Conservation (phyloP, 345 rosid species). For the Alliaria petiolata region DNA sequence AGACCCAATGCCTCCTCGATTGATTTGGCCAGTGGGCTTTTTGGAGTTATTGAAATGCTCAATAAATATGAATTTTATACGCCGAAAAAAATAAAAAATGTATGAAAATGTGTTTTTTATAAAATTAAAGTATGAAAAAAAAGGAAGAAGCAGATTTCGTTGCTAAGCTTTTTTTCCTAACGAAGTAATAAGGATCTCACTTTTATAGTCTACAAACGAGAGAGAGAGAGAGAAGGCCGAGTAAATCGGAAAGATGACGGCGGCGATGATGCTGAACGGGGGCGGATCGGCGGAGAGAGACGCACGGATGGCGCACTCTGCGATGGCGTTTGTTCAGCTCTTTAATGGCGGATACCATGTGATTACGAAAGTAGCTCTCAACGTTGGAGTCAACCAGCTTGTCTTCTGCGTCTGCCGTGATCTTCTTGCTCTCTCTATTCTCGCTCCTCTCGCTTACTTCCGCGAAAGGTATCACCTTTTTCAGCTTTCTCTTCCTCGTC, state of each 20-base stretch:
- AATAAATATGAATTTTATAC: too few species aligned
- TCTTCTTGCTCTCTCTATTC: conserved; percentile 83
- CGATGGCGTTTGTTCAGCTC: conserved; percentile 90
- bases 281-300: conserved; percentile 47
- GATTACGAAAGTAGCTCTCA: conserved; percentile 91
- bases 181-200: neutral
- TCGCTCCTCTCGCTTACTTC: conserved; percentile 78
- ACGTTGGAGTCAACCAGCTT: conserved; percentile 91
- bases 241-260: conserved; percentile 32
- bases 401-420: conserved; percentile 96
- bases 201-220: too few species aligned
- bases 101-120: too few species aligned
- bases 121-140: too few species aligned
- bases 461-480: conserved; percentile 63
- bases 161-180: too few species aligned
- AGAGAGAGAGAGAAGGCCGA: neutral
- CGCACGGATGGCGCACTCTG: conserved; percentile 59
- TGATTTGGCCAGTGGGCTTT: neutral
- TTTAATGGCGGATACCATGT: conserved; percentile 92
- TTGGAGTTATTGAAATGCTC: neutral
- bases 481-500: neutral
- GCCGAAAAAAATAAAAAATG: too few species aligned
- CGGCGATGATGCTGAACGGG: conserved; percentile 28
- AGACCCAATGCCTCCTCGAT: neutral
- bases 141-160: neutral